Conservation (phyloP, 352 stramenopile species). For the Plasmopara viticola region DNA sequence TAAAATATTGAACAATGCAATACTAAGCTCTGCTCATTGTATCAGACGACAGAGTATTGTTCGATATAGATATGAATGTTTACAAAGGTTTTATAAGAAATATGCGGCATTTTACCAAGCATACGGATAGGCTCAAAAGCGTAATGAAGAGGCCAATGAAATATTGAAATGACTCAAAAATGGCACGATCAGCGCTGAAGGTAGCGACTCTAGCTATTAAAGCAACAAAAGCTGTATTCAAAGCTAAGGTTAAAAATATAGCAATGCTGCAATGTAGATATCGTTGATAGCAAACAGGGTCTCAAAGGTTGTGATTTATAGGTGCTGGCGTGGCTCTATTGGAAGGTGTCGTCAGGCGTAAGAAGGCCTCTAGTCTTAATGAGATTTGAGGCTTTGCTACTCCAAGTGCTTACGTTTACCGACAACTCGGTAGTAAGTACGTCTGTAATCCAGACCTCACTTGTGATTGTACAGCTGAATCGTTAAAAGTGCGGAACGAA, state of each 20-base stretch:
- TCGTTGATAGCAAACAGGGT: neutral
- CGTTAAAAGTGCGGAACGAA: neutral
- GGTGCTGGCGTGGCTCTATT: neutral
- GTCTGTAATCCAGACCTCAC: constrained; percentile 1
- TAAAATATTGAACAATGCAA: too few species aligned
- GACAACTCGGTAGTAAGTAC: neutral
- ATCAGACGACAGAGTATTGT: too few species aligned
- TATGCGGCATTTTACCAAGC: constrained; percentile 2
- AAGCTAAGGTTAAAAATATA: constrained; percentile 5
- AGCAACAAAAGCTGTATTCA: too few species aligned
- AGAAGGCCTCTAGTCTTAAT: neutral
- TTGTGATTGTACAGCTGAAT: constrained; percentile 1
- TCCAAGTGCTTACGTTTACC: neutral
- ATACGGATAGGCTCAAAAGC: too few species aligned
- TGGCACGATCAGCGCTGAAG: too few species aligned
- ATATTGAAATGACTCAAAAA: too few species aligned
- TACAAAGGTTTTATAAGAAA: constrained; percentile 4
- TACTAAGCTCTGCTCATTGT: too few species aligned
- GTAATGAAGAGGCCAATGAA: too few species aligned
- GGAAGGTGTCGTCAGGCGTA: neutral
- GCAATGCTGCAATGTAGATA: neutral
- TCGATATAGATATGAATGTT: too few species aligned
- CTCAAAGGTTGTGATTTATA: neutral
- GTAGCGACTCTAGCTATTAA: too few species aligned
- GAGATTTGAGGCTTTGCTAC: constrained; percentile 1